Evolutionary conservation across 768 basidiomycete genomes (phyloP), one percentile per base, ranked within the genome.

Genomic region (Xerocomellus chrysenteron): DNA sequence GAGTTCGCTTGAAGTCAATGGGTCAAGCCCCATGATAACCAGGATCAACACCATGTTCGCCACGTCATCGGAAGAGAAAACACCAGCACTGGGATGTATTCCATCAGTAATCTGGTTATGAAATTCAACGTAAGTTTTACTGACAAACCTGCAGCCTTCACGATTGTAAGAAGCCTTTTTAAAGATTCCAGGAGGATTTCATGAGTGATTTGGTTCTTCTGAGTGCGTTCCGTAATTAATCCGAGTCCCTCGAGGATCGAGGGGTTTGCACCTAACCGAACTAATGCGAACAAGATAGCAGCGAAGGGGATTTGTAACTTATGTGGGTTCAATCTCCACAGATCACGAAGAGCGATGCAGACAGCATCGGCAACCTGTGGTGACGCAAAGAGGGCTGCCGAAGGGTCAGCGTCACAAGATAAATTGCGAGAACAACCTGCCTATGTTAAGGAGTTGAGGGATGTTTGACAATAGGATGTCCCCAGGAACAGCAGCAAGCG

Each of bases 1-100:
- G 9, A 85, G 72, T 14, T 80, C 78, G 4, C 68, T 63, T 2
- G 78, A 69, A 33, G 78, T 78, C 13, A 75, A 69, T 2, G 75
- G 67, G 61, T 90, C 88, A 57, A 87, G 76, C 2, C 76, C 84
- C 28, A 90, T 66, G 3, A 86, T 70, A 5, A 85, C 57, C 41
- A 91, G 60, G 2, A 75, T 69, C 47, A 83, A 59, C 9, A 86
- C 60, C 21, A 85, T 65, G 54, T 82, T 76, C 13, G 80, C 75
- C 1, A 80, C 62, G 21, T 86, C 83, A 6, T 73, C 65, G 8
- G 63, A 58, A 16, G 81, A 64, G 47, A 72, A 60, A 40, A 64
- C 68, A 49, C 66, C 69, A 47, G 71, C 64, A 46, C 74, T 74
- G 49, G 76, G 16, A 61, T 39, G 36, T 48, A 39, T 21, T 9